Base-by-base conservation (phyloP, 2,329 filamentous ascomycete species). In the Pseudogymnoascus sp. region DNA sequence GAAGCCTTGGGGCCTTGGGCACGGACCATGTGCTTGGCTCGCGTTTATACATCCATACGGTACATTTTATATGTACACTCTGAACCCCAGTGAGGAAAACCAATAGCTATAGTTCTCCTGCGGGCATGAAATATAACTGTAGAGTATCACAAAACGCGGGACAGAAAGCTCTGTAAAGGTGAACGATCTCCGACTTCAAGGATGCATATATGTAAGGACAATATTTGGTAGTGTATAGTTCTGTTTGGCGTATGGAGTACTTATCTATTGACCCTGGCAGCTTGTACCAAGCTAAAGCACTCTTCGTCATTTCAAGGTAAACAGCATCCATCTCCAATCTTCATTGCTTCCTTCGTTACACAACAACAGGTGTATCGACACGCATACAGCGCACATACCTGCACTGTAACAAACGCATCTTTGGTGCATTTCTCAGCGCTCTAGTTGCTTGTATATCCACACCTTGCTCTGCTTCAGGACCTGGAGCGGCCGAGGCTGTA, bases 1-100 rank as follows among this genome's bases (percentile, higher is more conserved):
- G 50, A 56, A 56, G 50, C 50, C 50, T 56, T 56, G 50, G 50
- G 50, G 50, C 50, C 50, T 56, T 16, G 50, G 50, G 50, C 50
- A 56, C 50, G 50, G 50, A 56, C 50, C 28, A 28, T 16, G 28
- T 56, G 50, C 16, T 56, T 56, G 50, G 50, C 50, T 56, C 50
- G 50, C 28, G 50, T 56, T 56, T 56, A 56, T 56, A 56, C 28
- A 18, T 12, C 18, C 10, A 25, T 56, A 31, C 14, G 10, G 5
- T 53, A 56, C 47, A 56, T 31, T 5, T 18, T 21, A 3, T 33
- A 33, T 33, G 50, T 56, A 56, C 50, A 33, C 28, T 33, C 10
- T 56, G 50, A 56, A 56, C 50, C 50, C 50, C 50, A 56, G 28
- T 53, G 4, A 28, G 28, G 11, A n/a, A 31, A 18, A 14, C 28